phyloP scores from a whole-genome alignment of 352 stramenopile genomes.

The Pythium brassicae region DNA sequence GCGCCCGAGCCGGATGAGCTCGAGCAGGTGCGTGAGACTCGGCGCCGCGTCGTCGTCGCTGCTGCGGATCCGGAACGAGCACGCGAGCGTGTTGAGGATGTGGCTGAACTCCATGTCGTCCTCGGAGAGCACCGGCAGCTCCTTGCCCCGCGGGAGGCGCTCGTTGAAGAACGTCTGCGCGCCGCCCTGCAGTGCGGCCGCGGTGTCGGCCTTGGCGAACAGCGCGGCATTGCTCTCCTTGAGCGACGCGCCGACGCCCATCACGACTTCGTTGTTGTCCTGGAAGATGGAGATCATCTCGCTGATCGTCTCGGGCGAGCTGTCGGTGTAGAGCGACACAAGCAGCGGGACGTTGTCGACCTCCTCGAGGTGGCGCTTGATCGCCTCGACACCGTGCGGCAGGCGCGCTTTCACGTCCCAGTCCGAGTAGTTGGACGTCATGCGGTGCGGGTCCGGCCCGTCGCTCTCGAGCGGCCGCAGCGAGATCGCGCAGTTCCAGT shows the following conservation, averaged over 20 bases:
- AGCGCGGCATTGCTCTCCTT: slow-evolving; percentile 71
- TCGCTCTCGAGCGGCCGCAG: slow-evolving; percentile 91
- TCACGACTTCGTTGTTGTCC: slow-evolving; percentile 78
- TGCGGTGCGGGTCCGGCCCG: slow-evolving; percentile 91
- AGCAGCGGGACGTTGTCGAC: slow-evolving; percentile 98
- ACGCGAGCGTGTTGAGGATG: slow-evolving; percentile 79
- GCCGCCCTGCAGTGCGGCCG: slow-evolving; percentile 61
- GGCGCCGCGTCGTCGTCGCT: slow-evolving; percentile 22
- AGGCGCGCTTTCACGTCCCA: slow-evolving; percentile 96
- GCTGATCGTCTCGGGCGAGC: slow-evolving; percentile 92
- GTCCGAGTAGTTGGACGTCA: slow-evolving; percentile 97
- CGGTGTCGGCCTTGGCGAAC: slow-evolving; percentile 71
- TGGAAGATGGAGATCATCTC: slow-evolving; percentile 92
- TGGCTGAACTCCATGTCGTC: slow-evolving; percentile 81
- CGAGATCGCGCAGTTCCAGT: slow-evolving; percentile 99
- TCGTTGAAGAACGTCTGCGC: slow-evolving; percentile 74
- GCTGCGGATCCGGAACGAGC: slow-evolving; percentile 63
- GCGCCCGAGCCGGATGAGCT: slow-evolving; percentile 74
- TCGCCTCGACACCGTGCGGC: slow-evolving; percentile 94
- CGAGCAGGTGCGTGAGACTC: slow-evolving; percentile 65
- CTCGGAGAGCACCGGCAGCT: slow-evolving; percentile 59
- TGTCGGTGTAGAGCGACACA: slow-evolving; percentile 98
- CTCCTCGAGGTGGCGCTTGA: slow-evolving; percentile 94
- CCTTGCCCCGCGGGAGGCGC: slow-evolving; percentile 42
- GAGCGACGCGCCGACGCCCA: slow-evolving; percentile 75